Evolutionary conservation across 2,329 filamentous ascomycete genomes (phyloP).

Genomic region (Ophiostoma fasciatum): DNA sequence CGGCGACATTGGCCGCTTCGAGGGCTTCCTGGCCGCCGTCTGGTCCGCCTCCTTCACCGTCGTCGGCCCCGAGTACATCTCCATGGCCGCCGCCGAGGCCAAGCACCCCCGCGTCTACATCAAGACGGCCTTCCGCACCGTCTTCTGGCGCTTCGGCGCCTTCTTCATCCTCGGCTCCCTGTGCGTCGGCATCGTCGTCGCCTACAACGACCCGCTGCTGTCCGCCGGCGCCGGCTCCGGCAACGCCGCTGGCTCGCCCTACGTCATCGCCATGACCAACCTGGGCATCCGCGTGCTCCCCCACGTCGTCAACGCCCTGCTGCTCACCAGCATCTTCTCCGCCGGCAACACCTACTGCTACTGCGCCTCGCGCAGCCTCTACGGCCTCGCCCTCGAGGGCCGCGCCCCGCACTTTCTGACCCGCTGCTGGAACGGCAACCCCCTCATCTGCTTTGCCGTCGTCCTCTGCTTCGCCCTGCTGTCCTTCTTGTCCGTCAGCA

Average conservation of each 20-base stretch:
- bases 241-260: constrained; percentile 39
- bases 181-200: constrained; percentile 51
- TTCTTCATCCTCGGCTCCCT: constrained; percentile 55
- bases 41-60: constrained; percentile 26
- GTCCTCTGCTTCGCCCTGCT: constrained; percentile 22
- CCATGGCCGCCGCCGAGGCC: constrained; percentile 54
- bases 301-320: constrained; percentile 47
- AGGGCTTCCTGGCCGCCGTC: constrained; percentile 16
- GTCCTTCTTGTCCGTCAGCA: constrained; percentile 26
- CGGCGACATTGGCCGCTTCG: constrained; percentile 23
- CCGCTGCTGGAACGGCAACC: constrained; percentile 24
- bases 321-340: constrained; percentile 43
- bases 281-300: constrained; percentile 55
- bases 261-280: constrained; percentile 55
- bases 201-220: constrained; percentile 36
- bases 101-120: constrained; percentile 54
- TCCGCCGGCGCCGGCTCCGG: constrained; percentile 25
- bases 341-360: constrained; percentile 47
- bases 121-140: constrained; percentile 51
- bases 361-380: constrained; percentile 25
- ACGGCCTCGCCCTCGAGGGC: constrained; percentile 23
- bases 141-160: constrained; percentile 53
- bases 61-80: constrained; percentile 45
- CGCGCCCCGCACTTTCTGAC: constrained; percentile 25
- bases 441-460: constrained; percentile 22